These are phyloP conservation scores for Diaporthe destruens DNA, from an alignment of 2,329 filamentous ascomycete genomes.

Conservation along the genomic window DNA sequence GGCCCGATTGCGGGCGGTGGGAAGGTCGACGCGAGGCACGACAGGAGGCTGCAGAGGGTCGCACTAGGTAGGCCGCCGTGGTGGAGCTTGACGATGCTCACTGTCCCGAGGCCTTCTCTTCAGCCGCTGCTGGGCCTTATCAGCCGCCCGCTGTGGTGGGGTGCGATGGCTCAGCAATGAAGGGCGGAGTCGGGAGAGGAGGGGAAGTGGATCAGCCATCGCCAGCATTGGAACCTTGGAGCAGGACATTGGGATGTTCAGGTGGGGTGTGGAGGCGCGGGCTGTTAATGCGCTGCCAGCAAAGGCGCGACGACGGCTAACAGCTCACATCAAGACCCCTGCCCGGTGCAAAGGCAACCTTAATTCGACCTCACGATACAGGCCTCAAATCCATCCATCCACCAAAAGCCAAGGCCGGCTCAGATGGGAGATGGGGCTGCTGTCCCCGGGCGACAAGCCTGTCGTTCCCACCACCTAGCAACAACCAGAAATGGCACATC, in stretches of 20 bases:
- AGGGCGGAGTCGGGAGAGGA: constrained; percentile 5
- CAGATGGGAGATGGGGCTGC: too few relatives aligned
- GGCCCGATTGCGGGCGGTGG: background rate
- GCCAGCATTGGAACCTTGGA: background rate
- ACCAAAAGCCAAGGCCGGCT: too few relatives aligned
- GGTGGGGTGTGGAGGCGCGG: background rate
- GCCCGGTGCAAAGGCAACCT: constrained; percentile 3
- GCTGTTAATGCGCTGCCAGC: background rate
- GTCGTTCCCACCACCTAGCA: background rate
- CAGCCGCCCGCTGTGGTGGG: constrained; percentile 20
- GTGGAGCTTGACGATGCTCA: constrained; percentile 1
- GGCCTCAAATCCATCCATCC: background rate
- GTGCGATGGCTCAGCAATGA: constrained; percentile 3
- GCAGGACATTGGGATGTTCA: background rate
- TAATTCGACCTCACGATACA: constrained; percentile 29
- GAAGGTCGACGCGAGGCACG: constrained; percentile 24
- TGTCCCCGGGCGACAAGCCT: background rate
- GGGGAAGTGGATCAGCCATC: background rate
- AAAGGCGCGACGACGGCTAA: constrained; percentile 8
- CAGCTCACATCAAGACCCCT: constrained; percentile 19
- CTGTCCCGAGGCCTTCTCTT: background rate
- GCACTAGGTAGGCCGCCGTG: constrained; percentile 25
- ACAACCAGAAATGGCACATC: constrained; percentile 10
- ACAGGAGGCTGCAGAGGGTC: constrained; percentile 22
- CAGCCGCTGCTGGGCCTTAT: background rate